Percentiles rank a stretch among this genome's conserved stretches.
Conservation (phyloP, 164 flowering plant genomes). For the Piper betle region DNA sequence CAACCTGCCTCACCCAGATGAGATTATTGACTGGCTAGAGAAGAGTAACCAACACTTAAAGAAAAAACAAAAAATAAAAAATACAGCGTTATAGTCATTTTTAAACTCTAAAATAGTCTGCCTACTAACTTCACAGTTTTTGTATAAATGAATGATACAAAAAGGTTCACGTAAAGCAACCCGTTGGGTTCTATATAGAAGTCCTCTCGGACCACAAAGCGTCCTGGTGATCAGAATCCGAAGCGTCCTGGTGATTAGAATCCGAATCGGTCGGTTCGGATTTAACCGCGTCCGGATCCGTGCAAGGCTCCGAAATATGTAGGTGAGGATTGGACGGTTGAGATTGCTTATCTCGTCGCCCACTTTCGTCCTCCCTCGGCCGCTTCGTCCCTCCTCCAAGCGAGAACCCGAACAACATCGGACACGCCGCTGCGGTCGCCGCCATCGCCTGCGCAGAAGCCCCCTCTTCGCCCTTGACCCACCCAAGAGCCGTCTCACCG, state of each 20-base stretch:
- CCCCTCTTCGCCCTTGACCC: conserved; percentile 12
- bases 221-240: no score
- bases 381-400: conserved; percentile 14
- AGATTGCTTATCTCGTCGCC: background rate
- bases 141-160: no score
- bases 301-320: background rate
- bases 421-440: conserved; percentile 40
- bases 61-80: no score
- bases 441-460: conserved; percentile 45
- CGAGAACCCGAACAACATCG: conserved; percentile 11
- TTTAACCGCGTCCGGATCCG: conserved; percentile 17
- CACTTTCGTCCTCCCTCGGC: conserved; percentile 7
- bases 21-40: no score
- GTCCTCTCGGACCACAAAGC: no score
- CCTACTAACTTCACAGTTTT: no score
- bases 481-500: conserved; percentile 1
- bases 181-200: no score
- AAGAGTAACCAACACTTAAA: no score
- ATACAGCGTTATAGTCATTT: no score
- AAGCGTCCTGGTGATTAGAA: conserved; percentile 12
- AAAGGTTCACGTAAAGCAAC: no score
- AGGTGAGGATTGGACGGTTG: background rate
- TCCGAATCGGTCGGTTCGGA: conserved; percentile 40
- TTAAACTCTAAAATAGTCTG: no score
- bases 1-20: no score